A percentile compares a stretch with the other conserved stretches of the same genome.
Evolutionary conservation across 306 rosid species (phyloP).

Genomic region (Potentilla sterilis): DNA sequence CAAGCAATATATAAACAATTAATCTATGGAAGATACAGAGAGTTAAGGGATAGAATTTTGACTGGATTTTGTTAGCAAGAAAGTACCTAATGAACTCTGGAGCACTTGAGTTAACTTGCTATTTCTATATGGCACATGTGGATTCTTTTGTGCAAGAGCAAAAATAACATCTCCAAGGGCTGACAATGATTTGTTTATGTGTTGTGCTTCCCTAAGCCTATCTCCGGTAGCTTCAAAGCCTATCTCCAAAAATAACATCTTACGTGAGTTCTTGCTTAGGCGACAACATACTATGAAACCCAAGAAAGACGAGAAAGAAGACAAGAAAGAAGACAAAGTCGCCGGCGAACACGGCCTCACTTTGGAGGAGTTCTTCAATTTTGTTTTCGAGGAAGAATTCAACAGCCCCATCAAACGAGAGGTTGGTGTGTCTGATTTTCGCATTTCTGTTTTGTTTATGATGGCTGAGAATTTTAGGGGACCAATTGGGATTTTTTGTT

Average conservation of each 20-base stretch:
- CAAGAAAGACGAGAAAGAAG: not conserved
- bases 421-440: conserved; percentile 27
- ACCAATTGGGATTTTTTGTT: no score
- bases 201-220: conserved; percentile 99
- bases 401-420: conserved; percentile 54
- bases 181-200: conserved; percentile 89
- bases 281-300: conserved; percentile 9
- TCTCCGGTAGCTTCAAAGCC: conserved; percentile 98
- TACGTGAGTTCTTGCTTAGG: conserved; percentile 30
- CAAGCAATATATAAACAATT: conserved; percentile 22
- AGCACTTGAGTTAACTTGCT: conserved; percentile 99
- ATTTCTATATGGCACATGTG: conserved; percentile 94
- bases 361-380: conserved; percentile 59
- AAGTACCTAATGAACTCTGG: conserved; percentile 88
- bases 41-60: not conserved
- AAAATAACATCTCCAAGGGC: conserved; percentile 98
- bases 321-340: not conserved
- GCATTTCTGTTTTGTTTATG: no score
- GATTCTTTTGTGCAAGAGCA: conserved; percentile 88
- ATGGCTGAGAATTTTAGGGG: not conserved
- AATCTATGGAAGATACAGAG: conserved; percentile 12
- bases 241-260: no score
- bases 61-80: not conserved
- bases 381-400: conserved; percentile 47
- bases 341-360: conserved; percentile 25